A percentile compares a stretch with the other conserved stretches of the same genome.
phyloP scores from a whole-genome alignment of 306 rosid genomes.

The Dalbergia cochinchinensis region DNA sequence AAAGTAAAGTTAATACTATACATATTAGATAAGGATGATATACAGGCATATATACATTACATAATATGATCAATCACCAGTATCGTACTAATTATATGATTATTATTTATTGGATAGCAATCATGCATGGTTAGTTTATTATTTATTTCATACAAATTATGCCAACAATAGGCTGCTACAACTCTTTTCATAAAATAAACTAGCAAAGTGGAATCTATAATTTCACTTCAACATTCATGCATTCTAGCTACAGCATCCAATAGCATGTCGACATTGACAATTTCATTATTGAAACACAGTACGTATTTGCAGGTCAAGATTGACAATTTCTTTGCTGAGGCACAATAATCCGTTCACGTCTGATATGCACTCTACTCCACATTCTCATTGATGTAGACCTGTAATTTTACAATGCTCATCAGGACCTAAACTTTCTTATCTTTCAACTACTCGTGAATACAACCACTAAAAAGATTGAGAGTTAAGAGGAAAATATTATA shows the following conservation, averaged over 20 bases:
- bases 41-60: background rate
- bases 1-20: no score
- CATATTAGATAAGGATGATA: background rate
- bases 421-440: no score
- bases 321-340: slow-evolving; percentile 13
- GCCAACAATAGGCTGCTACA: background rate
- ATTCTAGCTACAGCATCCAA: background rate
- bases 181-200: background rate
- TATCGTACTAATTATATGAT: background rate
- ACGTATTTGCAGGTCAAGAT: slow-evolving; percentile 3
- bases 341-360: background rate
- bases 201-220: background rate
- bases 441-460: no score
- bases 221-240: background rate
- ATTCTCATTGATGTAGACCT: no score
- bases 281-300: slow-evolving; percentile 11
- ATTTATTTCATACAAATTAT: background rate
- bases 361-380: no score
- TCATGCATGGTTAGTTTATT: no score
- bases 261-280: slow-evolving; percentile 13
- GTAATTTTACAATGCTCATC: no score
- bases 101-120: no score
- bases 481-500: no score
- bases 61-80: background rate
- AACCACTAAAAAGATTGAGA: no score